These are phyloP conservation scores for Monsonia emarginata DNA, from an alignment of 441 rosid genomes.

Conservation along the genomic window DNA sequence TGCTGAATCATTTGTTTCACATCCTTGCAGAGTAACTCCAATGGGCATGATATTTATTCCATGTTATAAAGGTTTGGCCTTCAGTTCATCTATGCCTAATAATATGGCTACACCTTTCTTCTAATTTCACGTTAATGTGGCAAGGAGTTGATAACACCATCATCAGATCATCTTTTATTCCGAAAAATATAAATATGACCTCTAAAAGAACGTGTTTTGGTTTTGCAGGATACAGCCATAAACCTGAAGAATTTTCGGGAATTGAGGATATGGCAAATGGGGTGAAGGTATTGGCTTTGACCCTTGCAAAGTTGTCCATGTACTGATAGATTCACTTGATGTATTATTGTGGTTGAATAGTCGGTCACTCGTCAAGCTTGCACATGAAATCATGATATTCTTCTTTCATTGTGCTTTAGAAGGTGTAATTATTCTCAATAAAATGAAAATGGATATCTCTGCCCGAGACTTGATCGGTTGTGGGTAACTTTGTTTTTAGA, in stretches of 20 bases:
- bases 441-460: too few species aligned
- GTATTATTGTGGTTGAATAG: not conserved
- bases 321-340: constrained; percentile 27
- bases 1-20: constrained; percentile 16
- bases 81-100: not conserved
- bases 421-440: too few species aligned
- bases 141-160: too few species aligned
- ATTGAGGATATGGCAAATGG: constrained; percentile 59
- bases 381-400: too few species aligned
- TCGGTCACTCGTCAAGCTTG: too few species aligned
- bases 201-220: too few species aligned
- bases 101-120: not conserved
- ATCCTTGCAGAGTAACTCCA: constrained; percentile 61
- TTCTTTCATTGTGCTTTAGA: too few species aligned
- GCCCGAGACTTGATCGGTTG: too few species aligned
- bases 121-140: too few species aligned
- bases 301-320: constrained; percentile 63
- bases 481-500: too few species aligned
- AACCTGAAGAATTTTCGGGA: constrained; percentile 74
- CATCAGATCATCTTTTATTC: too few species aligned
- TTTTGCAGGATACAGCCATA: constrained; percentile 82
- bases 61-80: constrained; percentile 70
- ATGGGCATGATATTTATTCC: constrained; percentile 98
- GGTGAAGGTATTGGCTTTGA: constrained; percentile 62
- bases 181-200: too few species aligned